Conservation (phyloP, 352 stramenopile species). For the Globisporangium sylvaticum region DNA sequence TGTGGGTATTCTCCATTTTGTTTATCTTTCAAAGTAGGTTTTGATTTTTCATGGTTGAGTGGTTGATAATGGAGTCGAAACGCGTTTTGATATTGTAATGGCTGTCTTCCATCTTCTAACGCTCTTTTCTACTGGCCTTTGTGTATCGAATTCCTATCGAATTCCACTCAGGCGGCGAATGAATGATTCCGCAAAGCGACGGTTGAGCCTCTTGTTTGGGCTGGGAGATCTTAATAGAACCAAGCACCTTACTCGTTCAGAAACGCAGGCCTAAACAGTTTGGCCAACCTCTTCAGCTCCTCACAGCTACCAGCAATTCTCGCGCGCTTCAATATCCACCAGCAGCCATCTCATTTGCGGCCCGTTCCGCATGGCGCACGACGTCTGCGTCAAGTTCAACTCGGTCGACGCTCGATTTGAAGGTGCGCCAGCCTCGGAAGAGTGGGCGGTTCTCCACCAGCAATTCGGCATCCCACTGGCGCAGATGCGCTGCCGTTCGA, state of each 20-base stretch:
- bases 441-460: conserved; percentile 35
- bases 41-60: too few relatives aligned
- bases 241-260: background rate
- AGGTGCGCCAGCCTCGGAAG: conserved; percentile 25
- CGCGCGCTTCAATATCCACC: conserved; percentile 1
- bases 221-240: background rate
- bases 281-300: background rate
- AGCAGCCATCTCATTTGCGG: conserved; percentile 41
- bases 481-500: conserved; percentile 34
- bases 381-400: conserved; percentile 55
- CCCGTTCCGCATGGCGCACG: conserved; percentile 43
- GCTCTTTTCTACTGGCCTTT: too few relatives aligned
- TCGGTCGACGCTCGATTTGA: conserved; percentile 52
- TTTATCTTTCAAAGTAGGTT: background rate
- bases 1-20: background rate
- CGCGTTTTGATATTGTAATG: too few relatives aligned
- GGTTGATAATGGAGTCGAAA: background rate
- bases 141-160: too few relatives aligned
- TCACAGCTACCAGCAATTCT: background rate
- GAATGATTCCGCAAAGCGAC: too few relatives aligned
- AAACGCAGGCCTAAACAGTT: background rate
- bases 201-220: too few relatives aligned
- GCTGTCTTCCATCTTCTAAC: too few relatives aligned
- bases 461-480: conserved; percentile 53
- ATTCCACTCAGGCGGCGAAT: background rate